A percentile compares a stretch with the other conserved stretches of the same genome.
These are phyloP conservation scores for Purpureocillium lavendulum DNA, from an alignment of 2,329 filamentous ascomycete genomes.

Conservation along the genomic window DNA sequence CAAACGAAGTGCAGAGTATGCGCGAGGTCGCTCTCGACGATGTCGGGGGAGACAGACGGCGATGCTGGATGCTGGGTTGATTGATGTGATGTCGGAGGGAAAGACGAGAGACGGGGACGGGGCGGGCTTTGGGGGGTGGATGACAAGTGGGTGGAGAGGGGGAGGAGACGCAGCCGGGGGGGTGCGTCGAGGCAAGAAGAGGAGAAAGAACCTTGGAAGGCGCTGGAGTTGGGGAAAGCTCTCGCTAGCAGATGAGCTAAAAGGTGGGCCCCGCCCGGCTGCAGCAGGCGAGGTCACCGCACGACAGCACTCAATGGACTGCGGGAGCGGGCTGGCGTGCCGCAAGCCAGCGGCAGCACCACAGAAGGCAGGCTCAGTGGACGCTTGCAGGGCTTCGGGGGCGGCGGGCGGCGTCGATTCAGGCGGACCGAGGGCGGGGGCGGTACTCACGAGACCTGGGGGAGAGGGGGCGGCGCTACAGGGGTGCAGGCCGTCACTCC, in stretches of 20 bases:
- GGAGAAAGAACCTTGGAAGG: too few species aligned
- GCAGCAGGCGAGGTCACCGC: neutral
- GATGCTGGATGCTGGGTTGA: neutral
- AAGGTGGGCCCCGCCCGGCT: neutral
- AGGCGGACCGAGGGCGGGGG: too few species aligned
- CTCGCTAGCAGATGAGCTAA: conserved; percentile 1
- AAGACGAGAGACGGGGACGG: conserved; percentile 7
- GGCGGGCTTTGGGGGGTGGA: conserved; percentile 7
- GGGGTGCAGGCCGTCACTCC: too few species aligned
- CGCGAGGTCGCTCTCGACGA: neutral
- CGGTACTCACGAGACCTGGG: too few species aligned
- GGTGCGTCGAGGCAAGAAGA: too few species aligned
- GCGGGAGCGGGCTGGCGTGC: too few species aligned
- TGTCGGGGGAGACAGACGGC: neutral
- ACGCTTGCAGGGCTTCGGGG: too few species aligned
- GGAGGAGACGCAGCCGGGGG: conserved; percentile 11
- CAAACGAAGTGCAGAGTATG: neutral
- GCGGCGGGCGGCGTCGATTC: too few species aligned
- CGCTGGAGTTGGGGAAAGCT: conserved; percentile 1
- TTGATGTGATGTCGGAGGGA: conserved; percentile 5
- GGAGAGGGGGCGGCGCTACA: too few species aligned
- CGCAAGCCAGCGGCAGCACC: too few species aligned
- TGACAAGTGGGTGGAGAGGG: conserved; percentile 9
- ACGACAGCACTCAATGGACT: too few species aligned
- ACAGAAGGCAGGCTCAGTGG: too few species aligned